These are phyloP conservation scores for Plantago rigida DNA, from an alignment of 305 asterid genomes.

Conservation along the genomic window DNA sequence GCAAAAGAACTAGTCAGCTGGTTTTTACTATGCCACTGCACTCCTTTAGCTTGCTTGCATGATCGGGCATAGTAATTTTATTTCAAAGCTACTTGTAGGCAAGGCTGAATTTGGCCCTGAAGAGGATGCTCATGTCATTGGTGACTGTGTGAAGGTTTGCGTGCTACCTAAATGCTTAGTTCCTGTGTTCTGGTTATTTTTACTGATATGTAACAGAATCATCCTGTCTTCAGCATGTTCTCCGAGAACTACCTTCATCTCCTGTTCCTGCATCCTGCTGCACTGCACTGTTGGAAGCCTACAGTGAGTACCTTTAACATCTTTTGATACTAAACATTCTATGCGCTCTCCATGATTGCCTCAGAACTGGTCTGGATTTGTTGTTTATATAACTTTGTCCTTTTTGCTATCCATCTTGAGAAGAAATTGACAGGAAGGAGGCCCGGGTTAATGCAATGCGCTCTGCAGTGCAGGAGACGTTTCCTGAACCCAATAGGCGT, in stretches of 20 bases:
- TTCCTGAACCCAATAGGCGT: conserved; percentile 96
- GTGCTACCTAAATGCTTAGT: conserved; percentile 19
- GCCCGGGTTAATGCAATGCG: conserved; percentile 79
- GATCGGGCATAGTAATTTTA: conserved; percentile 18
- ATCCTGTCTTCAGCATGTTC: conserved; percentile 69
- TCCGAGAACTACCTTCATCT: conserved; percentile 97
- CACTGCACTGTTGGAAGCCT: conserved; percentile 87
- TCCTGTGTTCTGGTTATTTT: conserved; percentile 19
- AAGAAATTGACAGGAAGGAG: conserved; percentile 78
- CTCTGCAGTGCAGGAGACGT: conserved; percentile 77
- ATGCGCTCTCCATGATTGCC: conserved; percentile 20
- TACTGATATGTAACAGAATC: conserved; percentile 25
- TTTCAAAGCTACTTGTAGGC: conserved; percentile 41
- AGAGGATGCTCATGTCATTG: conserved; percentile 97
- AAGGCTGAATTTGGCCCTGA: conserved; percentile 68
- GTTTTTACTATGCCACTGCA: conserved; percentile 13
- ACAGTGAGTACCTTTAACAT: conserved; percentile 47
- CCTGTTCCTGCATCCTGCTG: conserved; percentile 99
- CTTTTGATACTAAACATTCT: conserved; percentile 15
- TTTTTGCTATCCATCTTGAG: conserved; percentile 28
- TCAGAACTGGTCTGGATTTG: conserved; percentile 15
- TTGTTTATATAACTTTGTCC: conserved; percentile 15
- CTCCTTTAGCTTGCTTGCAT: conserved; percentile 12
- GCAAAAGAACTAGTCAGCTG: conserved; percentile 6
- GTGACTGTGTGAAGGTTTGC: conserved; percentile 92